A percentile compares a stretch with the other conserved stretches of the same genome.
These are phyloP conservation scores for Tetrahymena malaccensis DNA, from an alignment of 73 alveolate species.

Conservation along the genomic window DNA sequence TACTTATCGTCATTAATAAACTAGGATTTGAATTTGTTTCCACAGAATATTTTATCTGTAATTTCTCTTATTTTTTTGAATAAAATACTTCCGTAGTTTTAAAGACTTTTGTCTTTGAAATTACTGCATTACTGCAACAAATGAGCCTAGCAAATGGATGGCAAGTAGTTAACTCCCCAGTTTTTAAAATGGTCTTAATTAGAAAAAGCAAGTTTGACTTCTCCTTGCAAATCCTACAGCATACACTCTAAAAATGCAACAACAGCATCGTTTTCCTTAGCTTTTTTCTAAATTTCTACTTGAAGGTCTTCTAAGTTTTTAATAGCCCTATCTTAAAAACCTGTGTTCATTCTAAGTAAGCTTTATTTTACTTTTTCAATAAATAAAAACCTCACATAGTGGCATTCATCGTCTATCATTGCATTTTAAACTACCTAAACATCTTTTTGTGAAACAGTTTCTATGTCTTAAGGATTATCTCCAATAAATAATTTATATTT, in stretches of 20 bases:
- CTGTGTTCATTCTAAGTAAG: not conserved
- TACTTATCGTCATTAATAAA: not conserved
- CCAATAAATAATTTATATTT: not conserved
- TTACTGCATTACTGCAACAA: not conserved
- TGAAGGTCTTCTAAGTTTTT: not conserved
- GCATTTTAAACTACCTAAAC: not conserved
- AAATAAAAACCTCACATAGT: not conserved
- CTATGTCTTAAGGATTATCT: not conserved
- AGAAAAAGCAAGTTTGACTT: not conserved
- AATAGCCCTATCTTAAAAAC: not conserved
- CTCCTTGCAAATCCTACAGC: not conserved
- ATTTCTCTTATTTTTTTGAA: not conserved
- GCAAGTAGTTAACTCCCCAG: not conserved
- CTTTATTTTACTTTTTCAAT: not conserved
- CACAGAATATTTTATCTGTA: not conserved
- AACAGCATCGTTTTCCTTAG: not conserved
- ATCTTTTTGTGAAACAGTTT: not conserved
- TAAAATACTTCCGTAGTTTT: not conserved
- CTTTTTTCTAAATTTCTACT: not conserved
- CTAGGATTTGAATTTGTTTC: not conserved
- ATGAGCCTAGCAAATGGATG: not conserved
- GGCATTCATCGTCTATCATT: not conserved
- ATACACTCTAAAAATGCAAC: not conserved
- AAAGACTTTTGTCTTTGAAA: not conserved
- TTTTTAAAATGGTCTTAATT: not conserved